Base-by-base conservation (phyloP, 169 alveolate species). In the Cystoisospora suis region DNA sequence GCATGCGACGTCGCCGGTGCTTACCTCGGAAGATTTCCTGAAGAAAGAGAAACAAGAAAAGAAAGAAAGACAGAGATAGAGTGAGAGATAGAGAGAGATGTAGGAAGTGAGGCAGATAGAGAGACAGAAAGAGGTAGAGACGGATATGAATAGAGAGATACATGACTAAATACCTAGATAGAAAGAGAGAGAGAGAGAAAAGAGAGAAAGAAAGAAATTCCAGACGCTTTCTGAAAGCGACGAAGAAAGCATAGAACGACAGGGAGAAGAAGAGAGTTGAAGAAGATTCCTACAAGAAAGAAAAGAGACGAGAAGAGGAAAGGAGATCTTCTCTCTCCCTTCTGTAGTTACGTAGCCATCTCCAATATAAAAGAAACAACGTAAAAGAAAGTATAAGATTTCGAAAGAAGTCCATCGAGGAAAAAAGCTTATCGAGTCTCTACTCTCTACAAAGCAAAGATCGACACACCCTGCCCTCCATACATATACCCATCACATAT, bases 1-100 rank as follows among this genome's bases (percentile, higher is more conserved):
- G 91, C 44, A 95, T 94, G 81, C 91, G 90, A 46, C 96, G 89
- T 75, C 95, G 86, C 65, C 96, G 86, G 90, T 96, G 98, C 79
- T 96, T 96, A 23, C 98, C 98, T 2, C 92, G 85, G 86, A 95
- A 94, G 34, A 96, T 94, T 70, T 96, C 98, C 97, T 96, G 75
- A 32, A n/a, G 40, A 27, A 27, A 53, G 12, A 38, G 1, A 38
- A 6, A n/a, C 40, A n/a, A 15, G 75, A 27, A 20, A 9, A 61
- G 6, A 61, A 5, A 23, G 23, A 53, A 12, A 53, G 12, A 53
- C 23, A 23, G 29, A 53, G 65, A 53, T 23, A 53, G 29, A 23
- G 65, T 12, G 29, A 23, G 12, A 53, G 29, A 53, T 53, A 53
- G 12, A 23, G 23, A 53, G 29, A 53, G 12, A 53, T 53, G 65